These are phyloP conservation scores for Linnemannia exigua DNA, from an alignment of 192 early-diverging fungal species.

Conservation along the genomic window DNA sequence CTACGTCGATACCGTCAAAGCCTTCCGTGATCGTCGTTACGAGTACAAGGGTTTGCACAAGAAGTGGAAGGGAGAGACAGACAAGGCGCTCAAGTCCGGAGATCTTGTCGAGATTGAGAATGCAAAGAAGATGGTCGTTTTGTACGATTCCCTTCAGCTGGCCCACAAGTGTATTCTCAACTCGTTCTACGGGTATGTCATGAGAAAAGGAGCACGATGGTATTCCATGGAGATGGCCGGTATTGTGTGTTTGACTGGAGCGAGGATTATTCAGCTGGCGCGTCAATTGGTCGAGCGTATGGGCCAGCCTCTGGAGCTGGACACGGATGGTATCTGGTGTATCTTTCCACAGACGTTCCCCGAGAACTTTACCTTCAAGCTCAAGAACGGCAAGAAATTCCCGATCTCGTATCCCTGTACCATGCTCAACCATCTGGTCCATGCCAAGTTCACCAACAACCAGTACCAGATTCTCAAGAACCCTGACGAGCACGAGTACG, in stretches of 20 bases:
- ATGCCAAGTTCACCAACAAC: slow-evolving; percentile 96
- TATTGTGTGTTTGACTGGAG: slow-evolving; percentile 96
- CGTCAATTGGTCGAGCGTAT: slow-evolving; percentile 92
- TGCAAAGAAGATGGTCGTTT: slow-evolving; percentile 92
- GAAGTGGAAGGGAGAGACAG: slow-evolving; percentile 89
- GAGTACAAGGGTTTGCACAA: slow-evolving; percentile 97
- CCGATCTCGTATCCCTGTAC: slow-evolving; percentile 97
- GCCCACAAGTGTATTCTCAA: slow-evolving; percentile 97
- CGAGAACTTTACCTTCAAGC: slow-evolving; percentile 90
- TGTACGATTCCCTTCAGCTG: slow-evolving; percentile 97
- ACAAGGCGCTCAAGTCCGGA: slow-evolving; percentile 74
- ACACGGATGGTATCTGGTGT: slow-evolving; percentile 99
- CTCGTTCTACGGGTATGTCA: slow-evolving; percentile 99
- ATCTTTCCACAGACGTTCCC: slow-evolving; percentile 94
- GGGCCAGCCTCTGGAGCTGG: slow-evolving; percentile 95
- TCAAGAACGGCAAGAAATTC: slow-evolving; percentile 83
- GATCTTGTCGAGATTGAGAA: slow-evolving; percentile 80
- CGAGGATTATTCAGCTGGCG: slow-evolving; percentile 98
- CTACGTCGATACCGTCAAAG: slow-evolving; percentile 96
- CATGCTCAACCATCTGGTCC: slow-evolving; percentile 98
- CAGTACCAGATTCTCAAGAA: slow-evolving; percentile 93
- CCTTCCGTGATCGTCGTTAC: slow-evolving; percentile 97
- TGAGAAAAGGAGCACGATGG: slow-evolving; percentile 99
- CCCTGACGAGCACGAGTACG: slow-evolving; percentile 70
- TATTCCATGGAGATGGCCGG: slow-evolving; percentile 99